Conservation (phyloP, 2,329 filamentous ascomycete genomes). For the Phyllosticta ampelicida region DNA sequence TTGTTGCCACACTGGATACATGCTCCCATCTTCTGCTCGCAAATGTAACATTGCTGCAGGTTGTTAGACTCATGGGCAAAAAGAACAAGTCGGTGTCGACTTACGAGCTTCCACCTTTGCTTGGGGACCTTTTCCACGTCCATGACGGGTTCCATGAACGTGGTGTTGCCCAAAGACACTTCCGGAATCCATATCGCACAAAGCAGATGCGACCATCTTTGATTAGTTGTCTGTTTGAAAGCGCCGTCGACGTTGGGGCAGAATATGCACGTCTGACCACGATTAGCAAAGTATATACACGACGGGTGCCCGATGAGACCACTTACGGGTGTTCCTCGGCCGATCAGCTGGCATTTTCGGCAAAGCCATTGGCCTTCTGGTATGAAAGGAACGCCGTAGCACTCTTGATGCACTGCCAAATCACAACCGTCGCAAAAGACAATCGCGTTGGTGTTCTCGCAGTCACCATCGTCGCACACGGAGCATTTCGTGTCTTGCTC, state of each 20-base stretch:
- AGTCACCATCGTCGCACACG: constrained; percentile 98
- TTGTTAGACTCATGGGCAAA: neutral
- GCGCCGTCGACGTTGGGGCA: constrained; percentile 95
- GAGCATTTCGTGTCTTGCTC: constrained; percentile 96
- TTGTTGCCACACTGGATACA: constrained; percentile 99
- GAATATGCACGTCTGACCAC: constrained; percentile 75
- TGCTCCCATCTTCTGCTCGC: constrained; percentile 92
- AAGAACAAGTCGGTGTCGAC: constrained; percentile 8
- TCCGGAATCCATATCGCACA: constrained; percentile 99
- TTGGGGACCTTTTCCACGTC: constrained; percentile 97
- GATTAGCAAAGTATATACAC: constrained; percentile 11
- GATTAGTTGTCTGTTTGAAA: constrained; percentile 94
- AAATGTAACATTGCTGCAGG: constrained; percentile 72
- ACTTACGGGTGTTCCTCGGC: constrained; percentile 72
- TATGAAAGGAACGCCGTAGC: constrained; percentile 97
- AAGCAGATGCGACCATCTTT: constrained; percentile 92
- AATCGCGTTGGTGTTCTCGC: constrained; percentile 97
- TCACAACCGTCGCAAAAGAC: constrained; percentile 99
- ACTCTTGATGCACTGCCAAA: constrained; percentile 94
- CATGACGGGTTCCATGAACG: constrained; percentile 96
- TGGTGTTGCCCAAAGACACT: constrained; percentile 87
- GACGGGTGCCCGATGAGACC: constrained; percentile 1
- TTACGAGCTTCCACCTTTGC: constrained; percentile 72
- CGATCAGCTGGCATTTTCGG: constrained; percentile 90
- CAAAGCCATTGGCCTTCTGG: constrained; percentile 98